Evolutionary conservation across 2,329 filamentous ascomycete genomes (phyloP), one percentile per base, ranked within the genome.

Genomic region (Malbranchea zuffiana): DNA sequence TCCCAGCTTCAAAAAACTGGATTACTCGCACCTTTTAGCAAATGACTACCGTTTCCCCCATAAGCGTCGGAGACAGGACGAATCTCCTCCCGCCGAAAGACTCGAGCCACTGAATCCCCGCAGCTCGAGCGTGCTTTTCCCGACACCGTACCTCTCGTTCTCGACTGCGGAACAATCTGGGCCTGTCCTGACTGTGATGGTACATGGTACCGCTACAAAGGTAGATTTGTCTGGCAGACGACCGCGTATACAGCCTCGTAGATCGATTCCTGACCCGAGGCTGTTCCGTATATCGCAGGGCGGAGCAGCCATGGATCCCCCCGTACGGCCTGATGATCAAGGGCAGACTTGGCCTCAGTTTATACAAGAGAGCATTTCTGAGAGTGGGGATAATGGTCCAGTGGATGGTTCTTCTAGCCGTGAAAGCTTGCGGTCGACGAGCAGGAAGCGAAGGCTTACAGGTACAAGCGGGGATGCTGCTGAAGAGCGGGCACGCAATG

Each of bases 61-160:
- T 24, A 51, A 52, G 44, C 50, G 52, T 44, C 51, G 54, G 54
- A 56, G 54, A 50, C 47, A 55, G 49, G 48, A 50, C 46, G n/a
- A n/a, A n/a, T 55, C 52, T 40, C 49, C 51, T 47, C 41, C 44
- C 38, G 29, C 37, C 29, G 35, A 42, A 44, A 42, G 39, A 44
- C 44, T 38, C 11, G 12, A 26, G 12, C 20, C 25, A 15, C 11
- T 42, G 16, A 36, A 37, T 8, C 29, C 21, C 17, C 19, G 18
- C 16, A 30, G 15, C 12, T 31, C 15, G 15, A 5, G 10, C 17
- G 19, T 28, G 18, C 16, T 36, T 29, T n/a, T 16, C n/a, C n/a
- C 23, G 23, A 7, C 23, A n/a, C 24, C 17, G 12, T 21, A 33
- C 36, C 36, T 34, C 24, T 33, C 34, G 36, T 23, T 19, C 16